Conservation (phyloP, 495 filamentous ascomycete genomes). For the Acidomyces sp. region DNA sequence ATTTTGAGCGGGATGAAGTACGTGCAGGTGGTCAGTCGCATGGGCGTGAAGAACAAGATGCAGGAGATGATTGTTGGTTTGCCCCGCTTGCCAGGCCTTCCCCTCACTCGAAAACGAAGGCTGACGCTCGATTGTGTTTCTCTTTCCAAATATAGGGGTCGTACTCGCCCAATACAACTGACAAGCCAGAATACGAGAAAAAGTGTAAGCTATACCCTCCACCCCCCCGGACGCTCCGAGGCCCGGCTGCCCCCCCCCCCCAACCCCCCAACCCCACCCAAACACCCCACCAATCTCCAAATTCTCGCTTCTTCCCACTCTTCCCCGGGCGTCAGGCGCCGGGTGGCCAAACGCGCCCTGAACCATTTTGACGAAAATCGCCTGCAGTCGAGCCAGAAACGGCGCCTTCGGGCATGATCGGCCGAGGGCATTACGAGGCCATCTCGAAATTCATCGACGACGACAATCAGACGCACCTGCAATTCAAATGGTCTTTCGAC, state of each 20-base stretch:
- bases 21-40: conserved; percentile 79
- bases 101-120: conserved; percentile 6
- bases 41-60: conserved; percentile 73
- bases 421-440: conserved; percentile 74
- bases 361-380: no score
- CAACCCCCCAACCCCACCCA: no score
- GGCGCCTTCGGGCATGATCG: conserved; percentile 78
- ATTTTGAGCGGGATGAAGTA: conserved; percentile 91
- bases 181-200: conserved; percentile 74
- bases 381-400: conserved; percentile 69
- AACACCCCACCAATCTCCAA: no score
- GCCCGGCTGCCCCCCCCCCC: no score
- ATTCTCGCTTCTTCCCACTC: no score
- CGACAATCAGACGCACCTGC: conserved; percentile 69
- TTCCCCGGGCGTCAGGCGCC: no score
- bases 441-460: conserved; percentile 83
- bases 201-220: conserved; percentile 51
- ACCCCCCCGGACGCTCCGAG: not conserved
- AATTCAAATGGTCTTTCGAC: conserved; percentile 89
- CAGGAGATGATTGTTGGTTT: conserved; percentile 86
- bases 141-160: no score
- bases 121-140: no score
- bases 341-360: no score
- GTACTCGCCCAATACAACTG: conserved; percentile 76
- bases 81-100: not conserved